Percentiles rank a stretch among this genome's conserved stretches.
Evolutionary conservation across 129 eudicot genomes (phyloP).

Genomic region (Lactuca saligna): DNA sequence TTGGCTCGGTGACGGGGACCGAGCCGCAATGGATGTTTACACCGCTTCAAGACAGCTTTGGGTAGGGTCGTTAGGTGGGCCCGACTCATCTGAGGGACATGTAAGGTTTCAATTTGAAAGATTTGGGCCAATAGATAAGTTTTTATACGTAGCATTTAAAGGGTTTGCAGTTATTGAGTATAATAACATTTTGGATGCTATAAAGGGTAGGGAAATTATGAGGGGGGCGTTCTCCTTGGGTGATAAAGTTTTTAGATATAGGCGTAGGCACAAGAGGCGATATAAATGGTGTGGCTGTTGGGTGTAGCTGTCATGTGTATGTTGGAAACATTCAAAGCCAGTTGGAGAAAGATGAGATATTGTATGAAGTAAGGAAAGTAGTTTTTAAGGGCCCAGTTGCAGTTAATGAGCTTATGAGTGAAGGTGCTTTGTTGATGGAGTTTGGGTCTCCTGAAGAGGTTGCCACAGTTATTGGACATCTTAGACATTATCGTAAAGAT

Average conservation of each 20-base stretch:
- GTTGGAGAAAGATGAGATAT: constrained; percentile 75
- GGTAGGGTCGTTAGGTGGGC: constrained; percentile 79
- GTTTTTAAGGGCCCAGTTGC: constrained; percentile 58
- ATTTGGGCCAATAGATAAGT: constrained; percentile 73
- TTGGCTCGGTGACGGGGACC: constrained; percentile 85
- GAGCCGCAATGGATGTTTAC: constrained; percentile 67
- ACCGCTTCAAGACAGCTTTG: constrained; percentile 78
- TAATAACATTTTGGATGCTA: constrained; percentile 68
- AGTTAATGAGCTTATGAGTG: constrained; percentile 66
- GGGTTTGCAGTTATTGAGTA: constrained; percentile 77
- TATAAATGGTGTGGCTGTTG: constrained; percentile 65
- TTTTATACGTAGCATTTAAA: constrained; percentile 47
- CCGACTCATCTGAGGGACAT: constrained; percentile 74
- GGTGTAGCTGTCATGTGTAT: constrained; percentile 72
- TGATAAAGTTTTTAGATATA: constrained; percentile 70
- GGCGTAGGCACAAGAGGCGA: constrained; percentile 76
- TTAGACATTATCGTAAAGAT: constrained; percentile 67
- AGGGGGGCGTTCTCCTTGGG: constrained; percentile 76
- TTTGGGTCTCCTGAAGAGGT: constrained; percentile 91
- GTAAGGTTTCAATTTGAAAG: constrained; percentile 72
- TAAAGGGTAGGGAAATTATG: constrained; percentile 78
- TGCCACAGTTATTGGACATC: constrained; percentile 52
- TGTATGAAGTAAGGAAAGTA: constrained; percentile 59
- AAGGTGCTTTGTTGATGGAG: constrained; percentile 83
- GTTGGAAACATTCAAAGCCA: constrained; percentile 66